Conservation (phyloP, 139 green algal species). For the Axilococcus clingmanii region DNA sequence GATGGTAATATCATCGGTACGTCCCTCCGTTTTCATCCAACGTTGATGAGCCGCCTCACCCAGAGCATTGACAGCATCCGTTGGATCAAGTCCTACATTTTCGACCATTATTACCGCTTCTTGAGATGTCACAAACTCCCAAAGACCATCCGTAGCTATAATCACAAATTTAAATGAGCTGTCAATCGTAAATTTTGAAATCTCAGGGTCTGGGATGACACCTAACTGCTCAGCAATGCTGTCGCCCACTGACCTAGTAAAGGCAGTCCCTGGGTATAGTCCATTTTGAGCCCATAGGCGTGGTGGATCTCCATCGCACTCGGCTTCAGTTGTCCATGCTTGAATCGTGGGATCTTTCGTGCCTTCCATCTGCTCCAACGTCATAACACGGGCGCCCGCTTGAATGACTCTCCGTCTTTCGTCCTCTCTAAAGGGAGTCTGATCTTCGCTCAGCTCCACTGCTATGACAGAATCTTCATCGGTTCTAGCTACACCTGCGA, state of each 20-base stretch:
- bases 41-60: constrained; percentile 70
- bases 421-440: constrained; percentile 81
- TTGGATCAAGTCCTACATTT: constrained; percentile 40
- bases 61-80: constrained; percentile 63
- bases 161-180: constrained; percentile 65
- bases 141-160: constrained; percentile 88
- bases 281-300: constrained; percentile 77
- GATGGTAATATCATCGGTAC: constrained; percentile 93
- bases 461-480: constrained; percentile 21
- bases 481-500: constrained; percentile 49
- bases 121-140: constrained; percentile 89
- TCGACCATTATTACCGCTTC: constrained; percentile 79
- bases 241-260: constrained; percentile 91
- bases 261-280: constrained; percentile 88
- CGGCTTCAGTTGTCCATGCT: constrained; percentile 64
- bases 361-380: constrained; percentile 85
- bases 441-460: constrained; percentile 57
- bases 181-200: constrained; percentile 45
- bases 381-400: constrained; percentile 78
- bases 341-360: constrained; percentile 47
- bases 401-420: constrained; percentile 78
- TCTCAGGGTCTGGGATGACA: constrained; percentile 82
- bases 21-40: constrained; percentile 83
- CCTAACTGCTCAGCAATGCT: constrained; percentile 77
- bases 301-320: constrained; percentile 86